phyloP scores from a whole-genome alignment of 169 alveolate species.

The Eimeria tenella region DNA sequence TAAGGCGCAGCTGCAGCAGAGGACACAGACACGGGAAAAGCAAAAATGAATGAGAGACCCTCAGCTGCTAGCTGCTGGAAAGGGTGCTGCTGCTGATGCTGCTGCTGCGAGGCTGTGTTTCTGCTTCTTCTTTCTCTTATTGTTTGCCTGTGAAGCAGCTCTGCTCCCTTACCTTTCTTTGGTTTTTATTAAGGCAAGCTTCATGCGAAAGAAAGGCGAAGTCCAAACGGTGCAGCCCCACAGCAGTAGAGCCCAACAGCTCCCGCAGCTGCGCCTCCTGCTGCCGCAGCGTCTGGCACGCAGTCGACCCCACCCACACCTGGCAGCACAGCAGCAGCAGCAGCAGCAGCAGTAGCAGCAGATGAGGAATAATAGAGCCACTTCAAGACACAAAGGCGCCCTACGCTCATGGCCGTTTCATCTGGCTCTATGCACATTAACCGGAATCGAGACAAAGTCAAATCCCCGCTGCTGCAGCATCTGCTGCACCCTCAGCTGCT shows the following conservation, averaged over 20 bases:
- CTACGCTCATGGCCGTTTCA: background rate
- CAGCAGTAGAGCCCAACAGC: slow-evolving; percentile 3
- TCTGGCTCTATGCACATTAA: too few species aligned
- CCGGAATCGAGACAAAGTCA: too few species aligned
- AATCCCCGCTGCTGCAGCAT: background rate
- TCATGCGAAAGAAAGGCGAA: slow-evolving; percentile 45
- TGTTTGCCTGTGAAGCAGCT: background rate
- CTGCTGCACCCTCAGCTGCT: background rate
- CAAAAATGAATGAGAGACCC: background rate
- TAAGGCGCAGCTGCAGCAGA: slow-evolving; percentile 63
- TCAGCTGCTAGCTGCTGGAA: too few species aligned
- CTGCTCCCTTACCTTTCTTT: slow-evolving; percentile 36
- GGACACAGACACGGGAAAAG: background rate
- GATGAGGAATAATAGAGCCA: background rate
- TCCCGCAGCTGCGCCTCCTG: slow-evolving; percentile 68
- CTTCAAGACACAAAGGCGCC: background rate
- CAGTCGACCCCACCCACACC: slow-evolving; percentile 66
- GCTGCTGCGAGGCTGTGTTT: background rate
- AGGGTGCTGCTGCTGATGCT: background rate
- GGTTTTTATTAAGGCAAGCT: slow-evolving; percentile 23
- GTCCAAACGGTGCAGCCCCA: slow-evolving; percentile 35
- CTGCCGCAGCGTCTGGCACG: slow-evolving; percentile 55
- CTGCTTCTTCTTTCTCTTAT: background rate
- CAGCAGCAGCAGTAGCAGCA: slow-evolving; percentile 21
- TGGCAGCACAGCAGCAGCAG: slow-evolving; percentile 28